phyloP scores from a whole-genome alignment of 2,329 filamentous ascomycete species.

The Huntiella moniliformis region DNA sequence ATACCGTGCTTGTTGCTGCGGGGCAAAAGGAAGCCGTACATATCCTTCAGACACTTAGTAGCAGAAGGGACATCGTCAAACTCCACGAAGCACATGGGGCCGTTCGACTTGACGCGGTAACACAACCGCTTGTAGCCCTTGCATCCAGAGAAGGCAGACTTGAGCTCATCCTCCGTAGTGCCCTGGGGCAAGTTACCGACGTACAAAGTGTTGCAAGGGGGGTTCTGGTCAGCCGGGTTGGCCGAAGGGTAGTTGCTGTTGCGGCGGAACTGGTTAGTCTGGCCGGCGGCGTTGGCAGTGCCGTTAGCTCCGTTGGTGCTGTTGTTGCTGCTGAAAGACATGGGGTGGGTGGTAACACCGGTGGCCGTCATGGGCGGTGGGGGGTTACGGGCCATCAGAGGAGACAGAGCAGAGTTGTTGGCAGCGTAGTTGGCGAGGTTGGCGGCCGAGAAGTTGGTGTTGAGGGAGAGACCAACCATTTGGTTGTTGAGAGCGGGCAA shows the following conservation, averaged over 20 bases:
- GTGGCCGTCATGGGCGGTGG: slow-evolving; percentile 23
- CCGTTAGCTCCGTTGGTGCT: neutral
- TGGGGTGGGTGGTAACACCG: slow-evolving; percentile 40
- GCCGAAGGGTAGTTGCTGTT: slow-evolving; percentile 53
- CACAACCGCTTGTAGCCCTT: slow-evolving; percentile 89
- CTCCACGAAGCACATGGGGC: slow-evolving; percentile 97
- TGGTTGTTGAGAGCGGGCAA: neutral
- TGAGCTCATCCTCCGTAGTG: slow-evolving; percentile 87
- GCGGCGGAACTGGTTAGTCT: slow-evolving; percentile 7
- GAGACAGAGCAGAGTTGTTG: slow-evolving; percentile 12
- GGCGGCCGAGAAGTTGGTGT: slow-evolving; percentile 7
- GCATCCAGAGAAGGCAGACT: slow-evolving; percentile 80
- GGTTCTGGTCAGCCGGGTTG: slow-evolving; percentile 90
- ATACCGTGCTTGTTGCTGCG: slow-evolving; percentile 93
- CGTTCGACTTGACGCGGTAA: slow-evolving; percentile 86
- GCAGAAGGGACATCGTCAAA: slow-evolving; percentile 88
- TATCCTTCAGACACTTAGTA: slow-evolving; percentile 72
- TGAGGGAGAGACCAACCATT: slow-evolving; percentile 18
- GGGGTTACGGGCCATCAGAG: slow-evolving; percentile 28
- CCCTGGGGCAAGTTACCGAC: slow-evolving; percentile 91
- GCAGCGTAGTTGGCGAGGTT: slow-evolving; percentile 2
- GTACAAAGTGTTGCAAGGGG: slow-evolving; percentile 93
- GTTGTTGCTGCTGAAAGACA: slow-evolving; percentile 1
- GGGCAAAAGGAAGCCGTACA: slow-evolving; percentile 72
- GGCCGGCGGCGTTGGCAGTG: neutral